phyloP scores from a whole-genome alignment of 1,284 basidiomycete species.

The Testicularia cyperi region DNA sequence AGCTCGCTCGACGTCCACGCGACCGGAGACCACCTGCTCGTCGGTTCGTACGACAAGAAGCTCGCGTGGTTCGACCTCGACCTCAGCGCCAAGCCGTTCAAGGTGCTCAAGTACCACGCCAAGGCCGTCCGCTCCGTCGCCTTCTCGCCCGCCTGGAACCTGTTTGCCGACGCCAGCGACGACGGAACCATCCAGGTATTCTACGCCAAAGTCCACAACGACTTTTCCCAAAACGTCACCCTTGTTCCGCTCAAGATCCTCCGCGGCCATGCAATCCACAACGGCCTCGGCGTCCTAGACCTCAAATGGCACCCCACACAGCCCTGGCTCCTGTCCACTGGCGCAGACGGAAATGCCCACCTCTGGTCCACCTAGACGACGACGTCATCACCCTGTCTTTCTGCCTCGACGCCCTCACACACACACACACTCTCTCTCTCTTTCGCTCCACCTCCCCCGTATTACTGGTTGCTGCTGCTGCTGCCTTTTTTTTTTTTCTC shows the following conservation, averaged over 20 bases:
- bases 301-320: slow-evolving; percentile 84
- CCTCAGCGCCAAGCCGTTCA: slow-evolving; percentile 91
- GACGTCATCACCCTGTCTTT: not conserved
- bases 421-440: not conserved
- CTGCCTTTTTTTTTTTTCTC: too few relatives aligned
- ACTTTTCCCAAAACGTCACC: slow-evolving; percentile 72
- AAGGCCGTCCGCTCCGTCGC: slow-evolving; percentile 86
- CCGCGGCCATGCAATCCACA: slow-evolving; percentile 78
- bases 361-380: slow-evolving; percentile 72
- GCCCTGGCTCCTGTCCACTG: slow-evolving; percentile 90
- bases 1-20: slow-evolving; percentile 88
- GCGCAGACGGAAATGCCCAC: slow-evolving; percentile 84
- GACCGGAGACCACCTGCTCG: slow-evolving; percentile 86
- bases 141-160: slow-evolving; percentile 79
- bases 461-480: too few relatives aligned
- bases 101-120: slow-evolving; percentile 91
- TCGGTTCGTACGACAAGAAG: slow-evolving; percentile 96
- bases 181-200: slow-evolving; percentile 96
- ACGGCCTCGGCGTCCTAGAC: slow-evolving; percentile 87
- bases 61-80: slow-evolving; percentile 99
- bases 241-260: slow-evolving; percentile 97
- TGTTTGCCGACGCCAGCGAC: slow-evolving; percentile 93
- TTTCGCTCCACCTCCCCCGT: not conserved
- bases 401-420: slow-evolving; percentile 1
- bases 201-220: slow-evolving; percentile 85